Percentiles rank a stretch among this genome's conserved stretches.
Conservation (phyloP, 1,139 yeast species). For the Yamadazyma pseudoaaseri region DNA sequence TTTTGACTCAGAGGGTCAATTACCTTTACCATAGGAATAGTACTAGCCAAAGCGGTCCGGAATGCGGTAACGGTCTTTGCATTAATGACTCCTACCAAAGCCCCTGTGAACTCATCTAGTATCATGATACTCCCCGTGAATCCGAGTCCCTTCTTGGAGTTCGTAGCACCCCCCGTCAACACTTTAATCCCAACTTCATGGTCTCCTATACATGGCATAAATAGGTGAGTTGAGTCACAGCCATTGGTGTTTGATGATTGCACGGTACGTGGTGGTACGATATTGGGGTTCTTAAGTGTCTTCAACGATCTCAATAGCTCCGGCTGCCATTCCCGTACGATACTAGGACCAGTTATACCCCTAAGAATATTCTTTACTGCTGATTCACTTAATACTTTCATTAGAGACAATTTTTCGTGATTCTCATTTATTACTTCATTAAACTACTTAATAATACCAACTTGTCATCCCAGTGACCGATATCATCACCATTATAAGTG, state of each 20-base stretch:
- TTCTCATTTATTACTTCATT: slow-evolving; percentile 1
- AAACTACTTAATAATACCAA: slow-evolving; percentile 6
- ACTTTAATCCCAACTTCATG: slow-evolving; percentile 46
- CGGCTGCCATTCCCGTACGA: slow-evolving; percentile 27
- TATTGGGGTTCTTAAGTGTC: slow-evolving; percentile 22
- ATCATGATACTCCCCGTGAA: slow-evolving; percentile 53
- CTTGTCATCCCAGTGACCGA: slow-evolving; percentile 9
- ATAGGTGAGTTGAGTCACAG: slow-evolving; percentile 48
- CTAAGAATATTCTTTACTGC: slow-evolving; percentile 5
- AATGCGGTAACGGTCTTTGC: slow-evolving; percentile 65
- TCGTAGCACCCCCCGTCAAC: slow-evolving; percentile 48
- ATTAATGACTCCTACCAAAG: slow-evolving; percentile 51
- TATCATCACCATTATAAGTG: slow-evolving; percentile 1
- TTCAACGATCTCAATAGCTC: slow-evolving; percentile 23
- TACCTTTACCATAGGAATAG: slow-evolving; percentile 44
- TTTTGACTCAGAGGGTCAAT: slow-evolving; percentile 15
- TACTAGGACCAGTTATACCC: slow-evolving; percentile 12
- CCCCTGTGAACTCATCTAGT: slow-evolving; percentile 51
- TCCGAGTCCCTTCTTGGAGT: slow-evolving; percentile 37
- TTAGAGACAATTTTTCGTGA: background rate
- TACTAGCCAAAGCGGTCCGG: slow-evolving; percentile 63
- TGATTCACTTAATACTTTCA: slow-evolving; percentile 10
- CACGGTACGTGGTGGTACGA: slow-evolving; percentile 38
- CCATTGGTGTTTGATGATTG: slow-evolving; percentile 24
- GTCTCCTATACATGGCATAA: slow-evolving; percentile 64